Evolutionary conservation across 2,329 filamentous ascomycete genomes (phyloP), one percentile per base, ranked within the genome.

Genomic region (Aspergillus sp.): DNA sequence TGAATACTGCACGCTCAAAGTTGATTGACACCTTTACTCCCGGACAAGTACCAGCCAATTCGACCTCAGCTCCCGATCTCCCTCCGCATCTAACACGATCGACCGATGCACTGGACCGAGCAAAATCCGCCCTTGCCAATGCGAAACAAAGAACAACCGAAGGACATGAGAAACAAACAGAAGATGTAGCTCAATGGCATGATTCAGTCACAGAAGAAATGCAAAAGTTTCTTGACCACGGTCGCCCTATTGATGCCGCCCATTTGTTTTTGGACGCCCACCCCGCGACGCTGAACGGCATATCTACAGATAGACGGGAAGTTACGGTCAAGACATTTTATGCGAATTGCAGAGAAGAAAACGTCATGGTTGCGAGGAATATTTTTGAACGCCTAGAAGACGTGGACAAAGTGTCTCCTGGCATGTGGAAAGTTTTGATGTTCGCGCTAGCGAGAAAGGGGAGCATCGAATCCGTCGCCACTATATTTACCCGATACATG

Each of bases 391-490:
- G 72, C 19, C 59, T 78, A 54, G 71, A 76, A 51, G 64, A 65
- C 19, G 62, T 76, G 49, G 68, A 72, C 44, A 61, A 66, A 17
- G 61, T 78, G 6, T 71, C 73, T 13, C 64, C 63, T 8, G 61
- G 66, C 13, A 70, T 78, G 64, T 79, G 77, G 77, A 71, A 72
- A 52, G 65, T 71, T 11, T 58, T 79, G 64, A 70, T 79, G 44
- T 66, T 74, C 56, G 60, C 71, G 11, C 62, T 78, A 55, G 73
- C 73, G 11, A 76, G 71, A 54, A 70, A 71, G 51, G 72, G 73
- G 3, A 70, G 70, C 49, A 64, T 75, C n/a, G 76, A 78, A 64
- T 73, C 75, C 13, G 71, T 73, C 5, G 71, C 72, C 13, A 69
- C 65, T 15, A 58, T 78, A 23, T 78, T 74, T 59, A 60, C 70